Evolutionary conservation across 352 stramenopile species (phyloP).

Genomic region (Sclerospora graminicola): DNA sequence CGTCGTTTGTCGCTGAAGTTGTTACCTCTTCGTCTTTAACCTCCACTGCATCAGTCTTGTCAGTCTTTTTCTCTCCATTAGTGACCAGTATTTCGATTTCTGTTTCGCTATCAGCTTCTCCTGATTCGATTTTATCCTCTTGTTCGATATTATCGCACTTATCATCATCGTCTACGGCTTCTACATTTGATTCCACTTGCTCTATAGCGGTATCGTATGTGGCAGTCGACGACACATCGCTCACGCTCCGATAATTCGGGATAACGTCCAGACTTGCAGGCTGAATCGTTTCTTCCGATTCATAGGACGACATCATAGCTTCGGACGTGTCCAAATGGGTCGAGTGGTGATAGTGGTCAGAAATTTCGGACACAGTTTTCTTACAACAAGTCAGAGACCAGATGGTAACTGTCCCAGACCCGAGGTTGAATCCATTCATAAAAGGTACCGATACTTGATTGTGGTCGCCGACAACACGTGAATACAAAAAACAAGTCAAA

Average conservation of each 20-base stretch:
- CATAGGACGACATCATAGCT: slow-evolving; percentile 1
- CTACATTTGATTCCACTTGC: slow-evolving; percentile 1
- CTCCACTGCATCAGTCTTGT: slow-evolving; percentile 3
- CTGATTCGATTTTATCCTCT: slow-evolving; percentile 6
- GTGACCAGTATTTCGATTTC: too few relatives aligned
- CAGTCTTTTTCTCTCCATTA: too few relatives aligned
- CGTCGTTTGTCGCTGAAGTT: slow-evolving; percentile 1
- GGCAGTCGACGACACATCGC: slow-evolving; percentile 10
- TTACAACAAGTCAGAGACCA: background rate
- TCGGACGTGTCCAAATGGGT: too few relatives aligned
- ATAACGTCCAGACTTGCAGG: background rate
- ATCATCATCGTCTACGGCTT: slow-evolving; percentile 11
- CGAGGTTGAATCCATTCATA: too few relatives aligned
- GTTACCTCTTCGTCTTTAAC: background rate
- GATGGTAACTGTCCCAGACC: background rate
- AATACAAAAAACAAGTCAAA: too few relatives aligned
- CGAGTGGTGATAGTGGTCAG: too few relatives aligned
- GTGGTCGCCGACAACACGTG: too few relatives aligned
- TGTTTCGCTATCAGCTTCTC: background rate
- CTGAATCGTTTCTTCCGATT: too few relatives aligned
- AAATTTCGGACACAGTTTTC: too few relatives aligned
- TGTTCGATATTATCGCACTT: background rate
- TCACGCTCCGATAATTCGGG: slow-evolving; percentile 5
- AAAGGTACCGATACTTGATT: too few relatives aligned
- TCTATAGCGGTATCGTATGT: slow-evolving; percentile 9